Evolutionary conservation across 148 eudicot species (phyloP).

Genomic region (Pharnaceum exiguum): DNA sequence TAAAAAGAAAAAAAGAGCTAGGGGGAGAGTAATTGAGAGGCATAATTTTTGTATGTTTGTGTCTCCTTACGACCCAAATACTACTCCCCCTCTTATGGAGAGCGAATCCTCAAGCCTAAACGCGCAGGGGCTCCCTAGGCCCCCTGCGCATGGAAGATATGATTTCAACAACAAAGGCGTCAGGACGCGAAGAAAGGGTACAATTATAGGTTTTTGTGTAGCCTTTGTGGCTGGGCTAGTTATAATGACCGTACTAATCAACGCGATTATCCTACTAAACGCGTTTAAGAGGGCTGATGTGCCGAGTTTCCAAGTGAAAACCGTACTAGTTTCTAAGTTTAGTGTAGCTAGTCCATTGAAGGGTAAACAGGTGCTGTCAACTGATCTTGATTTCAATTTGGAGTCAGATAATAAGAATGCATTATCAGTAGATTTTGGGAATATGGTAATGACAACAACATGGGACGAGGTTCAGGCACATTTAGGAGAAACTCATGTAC

Average conservation of each 20-base stretch:
- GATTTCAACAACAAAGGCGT: constrained; percentile 17
- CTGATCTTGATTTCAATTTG: constrained; percentile 21
- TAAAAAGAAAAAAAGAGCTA: not conserved
- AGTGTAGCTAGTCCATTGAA: constrained; percentile 2
- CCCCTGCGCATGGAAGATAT: constrained; percentile 23
- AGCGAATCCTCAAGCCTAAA: constrained; percentile 4
- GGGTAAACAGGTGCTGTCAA: constrained; percentile 22
- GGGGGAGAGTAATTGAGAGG: no score
- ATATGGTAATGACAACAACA: constrained; percentile 27
- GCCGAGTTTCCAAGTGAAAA: constrained; percentile 26
- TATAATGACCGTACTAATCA: constrained; percentile 3
- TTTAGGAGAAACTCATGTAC: constrained; percentile 26
- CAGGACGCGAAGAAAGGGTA: not conserved
- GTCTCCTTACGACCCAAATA: not conserved
- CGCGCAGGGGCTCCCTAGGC: constrained; percentile 20
- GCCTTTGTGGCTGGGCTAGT: not conserved
- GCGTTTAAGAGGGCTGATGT: constrained; percentile 21
- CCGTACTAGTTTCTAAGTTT: constrained; percentile 22
- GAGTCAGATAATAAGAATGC: constrained; percentile 23
- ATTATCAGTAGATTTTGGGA: constrained; percentile 18
- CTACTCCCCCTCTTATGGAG: constrained; percentile 3
- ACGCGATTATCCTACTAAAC: constrained; percentile 12
- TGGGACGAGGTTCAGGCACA: constrained; percentile 31
- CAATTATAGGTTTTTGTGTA: not conserved
- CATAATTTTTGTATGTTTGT: not conserved